phyloP scores from a whole-genome alignment of 2,329 filamentous ascomycete genomes.

The Penicillium griseofulvum region DNA sequence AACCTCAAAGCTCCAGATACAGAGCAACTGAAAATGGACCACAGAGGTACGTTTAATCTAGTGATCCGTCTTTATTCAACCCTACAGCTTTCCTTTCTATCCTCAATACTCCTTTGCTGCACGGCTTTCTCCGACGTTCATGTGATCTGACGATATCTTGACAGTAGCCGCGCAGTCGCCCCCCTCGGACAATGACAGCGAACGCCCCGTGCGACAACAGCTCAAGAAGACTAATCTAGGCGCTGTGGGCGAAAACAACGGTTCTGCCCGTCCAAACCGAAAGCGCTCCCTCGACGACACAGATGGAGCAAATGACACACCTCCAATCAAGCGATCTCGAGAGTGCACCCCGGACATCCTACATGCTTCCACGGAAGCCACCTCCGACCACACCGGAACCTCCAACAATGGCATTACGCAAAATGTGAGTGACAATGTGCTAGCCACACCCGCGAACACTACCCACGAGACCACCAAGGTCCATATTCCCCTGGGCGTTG shows the following conservation, averaged over 20 bases:
- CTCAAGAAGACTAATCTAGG: conserved; percentile 62
- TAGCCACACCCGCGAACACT: not conserved
- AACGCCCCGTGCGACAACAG: conserved; percentile 60
- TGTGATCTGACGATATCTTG: conserved; percentile 11
- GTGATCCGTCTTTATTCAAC: not conserved
- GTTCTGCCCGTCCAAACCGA: conserved; percentile 18
- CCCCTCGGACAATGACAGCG: conserved; percentile 42
- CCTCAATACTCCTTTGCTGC: not conserved
- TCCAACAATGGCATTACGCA: not conserved
- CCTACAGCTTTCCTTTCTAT: not conserved
- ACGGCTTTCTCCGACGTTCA: not conserved
- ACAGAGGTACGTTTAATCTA: not conserved
- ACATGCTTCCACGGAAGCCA: conserved; percentile 4
- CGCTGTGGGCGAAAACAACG: conserved; percentile 18
- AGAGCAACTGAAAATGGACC: conserved; percentile 4
- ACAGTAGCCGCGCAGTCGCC: conserved; percentile 27
- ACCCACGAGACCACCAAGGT: not conserved
- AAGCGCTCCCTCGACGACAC: conserved; percentile 36
- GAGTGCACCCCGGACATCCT: conserved; percentile 34
- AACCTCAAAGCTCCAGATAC: conserved; percentile 1
- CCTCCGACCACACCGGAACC: conserved; percentile 7
- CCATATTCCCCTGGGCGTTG: not conserved
- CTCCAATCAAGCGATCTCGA: conserved; percentile 44
- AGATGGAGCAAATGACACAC: conserved; percentile 28
- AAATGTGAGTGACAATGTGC: not conserved